phyloP scores from a whole-genome alignment of 2,329 filamentous ascomycete species.

The Fusarium virguliforme region DNA sequence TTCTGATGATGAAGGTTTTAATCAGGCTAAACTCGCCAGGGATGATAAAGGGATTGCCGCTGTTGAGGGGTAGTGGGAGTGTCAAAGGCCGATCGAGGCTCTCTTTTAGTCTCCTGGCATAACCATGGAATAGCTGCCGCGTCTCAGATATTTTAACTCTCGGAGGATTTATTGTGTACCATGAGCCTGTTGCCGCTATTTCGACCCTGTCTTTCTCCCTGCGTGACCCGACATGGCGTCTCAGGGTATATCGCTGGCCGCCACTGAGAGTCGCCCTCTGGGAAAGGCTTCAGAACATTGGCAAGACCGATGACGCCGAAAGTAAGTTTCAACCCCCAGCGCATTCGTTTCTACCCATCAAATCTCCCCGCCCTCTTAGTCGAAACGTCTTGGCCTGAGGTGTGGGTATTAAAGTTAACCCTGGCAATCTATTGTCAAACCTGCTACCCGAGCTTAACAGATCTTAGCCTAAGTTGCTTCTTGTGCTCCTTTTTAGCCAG shows the following conservation, averaged over 20 bases:
- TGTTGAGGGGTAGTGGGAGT: slow-evolving; percentile 27
- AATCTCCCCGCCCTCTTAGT: neutral
- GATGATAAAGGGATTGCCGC: slow-evolving; percentile 34
- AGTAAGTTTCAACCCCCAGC: neutral
- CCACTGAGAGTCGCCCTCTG: neutral
- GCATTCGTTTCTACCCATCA: neutral
- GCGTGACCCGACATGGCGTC: neutral
- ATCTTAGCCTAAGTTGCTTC: slow-evolving; percentile 6
- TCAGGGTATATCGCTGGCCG: no score
- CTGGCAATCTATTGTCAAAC: slow-evolving; percentile 15
- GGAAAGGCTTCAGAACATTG: no score
- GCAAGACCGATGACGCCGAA: neutral
- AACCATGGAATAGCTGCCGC: neutral
- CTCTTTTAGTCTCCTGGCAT: neutral
- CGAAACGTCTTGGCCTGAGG: slow-evolving; percentile 6
- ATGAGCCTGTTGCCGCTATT: neutral
- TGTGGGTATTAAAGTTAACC: slow-evolving; percentile 13
- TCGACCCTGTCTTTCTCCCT: neutral
- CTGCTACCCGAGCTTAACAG: neutral
- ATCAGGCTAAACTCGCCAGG: slow-evolving; percentile 20
- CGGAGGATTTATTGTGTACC: neutral
- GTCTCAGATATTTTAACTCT: neutral
- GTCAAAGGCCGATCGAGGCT: neutral
- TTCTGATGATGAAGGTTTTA: slow-evolving; percentile 15
- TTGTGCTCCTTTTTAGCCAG: neutral